Evolutionary conservation across 495 filamentous ascomycete genomes (phyloP).

Genomic region (Annulohypoxylon bovei): DNA sequence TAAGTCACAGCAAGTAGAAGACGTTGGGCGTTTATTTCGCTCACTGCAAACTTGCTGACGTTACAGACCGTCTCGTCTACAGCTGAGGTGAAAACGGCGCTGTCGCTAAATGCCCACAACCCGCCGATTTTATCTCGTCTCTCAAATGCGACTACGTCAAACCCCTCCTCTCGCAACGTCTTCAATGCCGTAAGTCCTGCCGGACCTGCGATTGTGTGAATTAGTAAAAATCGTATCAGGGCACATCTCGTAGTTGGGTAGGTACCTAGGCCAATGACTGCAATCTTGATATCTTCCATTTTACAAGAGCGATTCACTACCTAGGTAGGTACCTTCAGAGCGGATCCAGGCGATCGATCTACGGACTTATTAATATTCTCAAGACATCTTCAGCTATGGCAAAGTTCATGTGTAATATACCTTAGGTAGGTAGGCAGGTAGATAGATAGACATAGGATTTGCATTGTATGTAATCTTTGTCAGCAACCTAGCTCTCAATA

Average conservation of each 20-base stretch:
- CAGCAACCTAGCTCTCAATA: too few relatives aligned
- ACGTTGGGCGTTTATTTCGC: not conserved
- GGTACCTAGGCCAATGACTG: constrained; percentile 32
- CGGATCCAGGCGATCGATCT: not conserved
- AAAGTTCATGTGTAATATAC: too few relatives aligned
- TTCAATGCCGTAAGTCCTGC: constrained; percentile 35
- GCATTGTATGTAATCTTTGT: not conserved
- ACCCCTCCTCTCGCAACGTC: constrained; percentile 33
- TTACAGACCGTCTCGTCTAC: constrained; percentile 32
- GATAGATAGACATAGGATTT: too few relatives aligned
- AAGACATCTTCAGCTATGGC: too few relatives aligned
- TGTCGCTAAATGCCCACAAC: constrained; percentile 31
- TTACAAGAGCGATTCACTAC: not conserved
- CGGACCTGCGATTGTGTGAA: constrained; percentile 12
- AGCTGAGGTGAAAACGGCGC: constrained; percentile 17
- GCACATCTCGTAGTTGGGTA: not conserved
- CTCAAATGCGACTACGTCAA: constrained; percentile 35
- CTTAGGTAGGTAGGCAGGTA: too few relatives aligned
- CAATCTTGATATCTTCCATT: constrained; percentile 24
- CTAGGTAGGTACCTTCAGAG: not conserved
- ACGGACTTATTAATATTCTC: too few relatives aligned
- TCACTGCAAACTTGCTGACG: constrained; percentile 32
- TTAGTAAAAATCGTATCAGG: not conserved
- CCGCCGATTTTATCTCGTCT: constrained; percentile 34
- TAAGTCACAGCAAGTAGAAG: not conserved